phyloP scores from a whole-genome alignment of 2,329 filamentous ascomycete species.

The Botrytis sinoallii region DNA sequence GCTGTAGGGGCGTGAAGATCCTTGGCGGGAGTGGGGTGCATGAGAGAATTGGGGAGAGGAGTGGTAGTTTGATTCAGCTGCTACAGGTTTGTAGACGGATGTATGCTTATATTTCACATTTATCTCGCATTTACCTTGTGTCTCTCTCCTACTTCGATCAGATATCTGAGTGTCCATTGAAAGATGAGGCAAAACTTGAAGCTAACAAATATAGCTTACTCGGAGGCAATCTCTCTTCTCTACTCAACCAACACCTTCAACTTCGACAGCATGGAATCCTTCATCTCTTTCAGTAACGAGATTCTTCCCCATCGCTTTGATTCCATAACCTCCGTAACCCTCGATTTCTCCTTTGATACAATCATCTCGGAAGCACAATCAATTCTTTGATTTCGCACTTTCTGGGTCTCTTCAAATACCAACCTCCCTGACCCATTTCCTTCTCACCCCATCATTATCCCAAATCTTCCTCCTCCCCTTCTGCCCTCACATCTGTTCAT shows the following conservation, averaged over 20 bases:
- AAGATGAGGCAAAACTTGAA: not conserved
- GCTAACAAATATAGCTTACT: conserved; percentile 24
- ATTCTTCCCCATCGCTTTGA: conserved; percentile 30
- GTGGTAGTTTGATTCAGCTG: conserved; percentile 22
- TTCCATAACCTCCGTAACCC: conserved; percentile 24
- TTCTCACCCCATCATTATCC: not conserved
- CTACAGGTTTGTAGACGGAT: conserved; percentile 29
- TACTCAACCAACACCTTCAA: conserved; percentile 32
- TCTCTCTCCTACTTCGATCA: not conserved
- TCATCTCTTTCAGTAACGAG: conserved; percentile 27
- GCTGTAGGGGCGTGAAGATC: conserved; percentile 27
- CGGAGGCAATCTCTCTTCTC: conserved; percentile 29
- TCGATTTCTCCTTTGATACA: conserved; percentile 25
- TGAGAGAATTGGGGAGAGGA: not conserved
- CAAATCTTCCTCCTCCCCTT: not conserved
- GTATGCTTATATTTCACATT: conserved; percentile 19
- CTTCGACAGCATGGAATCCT: conserved; percentile 29
- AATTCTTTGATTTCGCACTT: not conserved
- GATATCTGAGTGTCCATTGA: too few species aligned
- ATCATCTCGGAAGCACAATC: not conserved
- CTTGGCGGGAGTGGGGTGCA: conserved; percentile 3
- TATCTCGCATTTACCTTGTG: not conserved
- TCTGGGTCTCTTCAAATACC: not conserved
- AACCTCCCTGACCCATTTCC: not conserved
- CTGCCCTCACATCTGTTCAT: not conserved